These are phyloP conservation scores for Trametes cubensis DNA, from an alignment of 768 basidiomycete genomes.

Conservation along the genomic window DNA sequence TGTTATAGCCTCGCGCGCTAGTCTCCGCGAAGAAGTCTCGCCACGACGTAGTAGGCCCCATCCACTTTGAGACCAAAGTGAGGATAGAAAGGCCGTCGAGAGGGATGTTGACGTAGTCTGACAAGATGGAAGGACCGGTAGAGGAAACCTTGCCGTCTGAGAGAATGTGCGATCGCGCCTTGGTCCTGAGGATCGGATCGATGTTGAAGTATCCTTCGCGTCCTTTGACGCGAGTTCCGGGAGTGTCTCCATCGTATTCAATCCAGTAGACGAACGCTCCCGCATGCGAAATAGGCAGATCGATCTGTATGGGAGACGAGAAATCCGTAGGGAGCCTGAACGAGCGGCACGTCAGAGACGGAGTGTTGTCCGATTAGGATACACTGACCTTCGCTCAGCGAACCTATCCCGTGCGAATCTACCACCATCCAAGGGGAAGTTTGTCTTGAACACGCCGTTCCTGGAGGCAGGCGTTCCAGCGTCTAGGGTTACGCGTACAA, in stretches of 20 bases:
- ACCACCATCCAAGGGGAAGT: conserved; percentile 95
- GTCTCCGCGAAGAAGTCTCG: conserved; percentile 79
- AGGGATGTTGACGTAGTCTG: conserved; percentile 67
- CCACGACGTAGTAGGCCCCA: conserved; percentile 86
- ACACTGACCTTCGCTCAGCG: conserved; percentile 71
- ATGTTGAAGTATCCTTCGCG: conserved; percentile 96
- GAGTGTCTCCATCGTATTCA: conserved; percentile 74
- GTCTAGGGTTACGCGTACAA: conserved; percentile 87
- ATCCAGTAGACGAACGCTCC: conserved; percentile 96
- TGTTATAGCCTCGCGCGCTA: conserved; percentile 90
- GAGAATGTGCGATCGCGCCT: conserved; percentile 75
- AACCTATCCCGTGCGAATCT: conserved; percentile 76
- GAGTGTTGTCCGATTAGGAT: neutral
- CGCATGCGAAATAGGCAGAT: conserved; percentile 94
- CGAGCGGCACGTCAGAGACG: neutral
- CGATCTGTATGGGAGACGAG: conserved; percentile 89
- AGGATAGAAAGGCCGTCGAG: conserved; percentile 88
- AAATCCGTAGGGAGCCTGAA: conserved; percentile 80
- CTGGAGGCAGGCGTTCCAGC: conserved; percentile 90
- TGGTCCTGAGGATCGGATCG: conserved; percentile 83
- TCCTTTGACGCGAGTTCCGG: conserved; percentile 70
- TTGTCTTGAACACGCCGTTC: conserved; percentile 93
- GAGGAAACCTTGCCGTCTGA: conserved; percentile 49
- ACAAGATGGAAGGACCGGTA: conserved; percentile 54
- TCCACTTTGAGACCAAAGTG: conserved; percentile 97